Conservation (phyloP, 352 stramenopile species). For the Thraustotheca clavata region DNA sequence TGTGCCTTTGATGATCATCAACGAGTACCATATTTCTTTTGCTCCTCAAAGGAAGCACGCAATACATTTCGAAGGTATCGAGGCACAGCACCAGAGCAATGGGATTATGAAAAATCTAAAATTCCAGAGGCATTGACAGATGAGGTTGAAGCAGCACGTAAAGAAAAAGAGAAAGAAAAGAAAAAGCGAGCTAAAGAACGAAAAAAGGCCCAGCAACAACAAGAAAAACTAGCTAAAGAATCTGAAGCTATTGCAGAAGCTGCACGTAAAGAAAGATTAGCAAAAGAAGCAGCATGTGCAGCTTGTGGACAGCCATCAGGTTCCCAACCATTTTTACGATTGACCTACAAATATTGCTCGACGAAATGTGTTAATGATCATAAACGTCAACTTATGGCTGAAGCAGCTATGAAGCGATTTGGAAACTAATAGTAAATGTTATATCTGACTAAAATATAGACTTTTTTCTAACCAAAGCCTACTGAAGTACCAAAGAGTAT, state of each 20-base stretch:
- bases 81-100: slow-evolving; percentile 66
- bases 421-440: slow-evolving; percentile 10
- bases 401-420: slow-evolving; percentile 80
- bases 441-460: too few species aligned
- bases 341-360: slow-evolving; percentile 92
- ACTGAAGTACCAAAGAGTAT: too few species aligned
- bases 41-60: slow-evolving; percentile 75
- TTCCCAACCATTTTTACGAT: slow-evolving; percentile 82
- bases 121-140: slow-evolving; percentile 66
- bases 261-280: slow-evolving; percentile 32
- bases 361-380: slow-evolving; percentile 90
- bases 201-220: slow-evolving; percentile 87
- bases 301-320: slow-evolving; percentile 74
- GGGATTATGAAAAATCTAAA: slow-evolving; percentile 60
- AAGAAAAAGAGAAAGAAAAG: slow-evolving; percentile 84
- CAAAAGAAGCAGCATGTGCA: slow-evolving; percentile 64
- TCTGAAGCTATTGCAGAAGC: slow-evolving; percentile 38
- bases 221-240: slow-evolving; percentile 57
- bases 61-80: slow-evolving; percentile 89
- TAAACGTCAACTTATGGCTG: slow-evolving; percentile 89
- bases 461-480: too few species aligned
- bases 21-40: slow-evolving; percentile 86
- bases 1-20: slow-evolving; percentile 67
- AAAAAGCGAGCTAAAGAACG: slow-evolving; percentile 74
- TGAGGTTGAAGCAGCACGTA: slow-evolving; percentile 80